phyloP scores from a whole-genome alignment of 2,329 filamentous ascomycete species.

The Pyrenochaeta sp. region DNA sequence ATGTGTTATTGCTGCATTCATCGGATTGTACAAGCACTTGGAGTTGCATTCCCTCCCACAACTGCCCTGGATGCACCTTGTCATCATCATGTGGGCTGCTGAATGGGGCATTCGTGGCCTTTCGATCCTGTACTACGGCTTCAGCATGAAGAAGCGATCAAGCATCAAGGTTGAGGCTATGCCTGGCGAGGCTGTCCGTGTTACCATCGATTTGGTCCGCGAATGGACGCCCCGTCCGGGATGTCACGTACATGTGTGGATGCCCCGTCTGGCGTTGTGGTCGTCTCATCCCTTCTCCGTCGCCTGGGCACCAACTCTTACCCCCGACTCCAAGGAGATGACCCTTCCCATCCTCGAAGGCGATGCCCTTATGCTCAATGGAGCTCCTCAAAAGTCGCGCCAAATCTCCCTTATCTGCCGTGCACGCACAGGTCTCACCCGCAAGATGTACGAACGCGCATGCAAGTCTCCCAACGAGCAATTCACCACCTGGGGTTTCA shows the following conservation, averaged over 20 bases:
- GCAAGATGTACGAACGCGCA: conserved; percentile 72
- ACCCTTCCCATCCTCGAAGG: conserved; percentile 43
- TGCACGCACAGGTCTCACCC: conserved; percentile 76
- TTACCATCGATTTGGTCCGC: conserved; percentile 66
- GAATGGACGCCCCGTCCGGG: conserved; percentile 63
- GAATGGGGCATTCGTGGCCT: conserved; percentile 64
- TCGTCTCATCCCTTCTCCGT: conserved; percentile 60
- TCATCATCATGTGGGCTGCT: conserved; percentile 77
- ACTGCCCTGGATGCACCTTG: conserved; percentile 75
- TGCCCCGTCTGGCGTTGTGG: conserved; percentile 56
- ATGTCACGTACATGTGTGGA: conserved; percentile 67
- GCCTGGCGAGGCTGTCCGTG: conserved; percentile 65
- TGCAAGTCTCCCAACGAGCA: conserved; percentile 65
- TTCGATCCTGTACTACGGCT: conserved; percentile 62
- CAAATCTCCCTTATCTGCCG: conserved; percentile 75
- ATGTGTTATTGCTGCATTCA: conserved; percentile 71
- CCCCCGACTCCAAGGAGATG: conserved; percentile 42
- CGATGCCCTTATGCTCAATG: conserved; percentile 27
- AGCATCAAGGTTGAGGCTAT: conserved; percentile 65
- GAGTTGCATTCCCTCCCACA: conserved; percentile 71
- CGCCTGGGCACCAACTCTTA: conserved; percentile 53
- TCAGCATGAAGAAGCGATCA: conserved; percentile 59
- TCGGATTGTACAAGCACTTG: conserved; percentile 81
- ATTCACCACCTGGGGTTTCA: conserved; percentile 69
- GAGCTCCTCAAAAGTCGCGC: conserved; percentile 41